Base-by-base conservation (phyloP, 495 filamentous ascomycete species). In the Penicillium silybi region DNA sequence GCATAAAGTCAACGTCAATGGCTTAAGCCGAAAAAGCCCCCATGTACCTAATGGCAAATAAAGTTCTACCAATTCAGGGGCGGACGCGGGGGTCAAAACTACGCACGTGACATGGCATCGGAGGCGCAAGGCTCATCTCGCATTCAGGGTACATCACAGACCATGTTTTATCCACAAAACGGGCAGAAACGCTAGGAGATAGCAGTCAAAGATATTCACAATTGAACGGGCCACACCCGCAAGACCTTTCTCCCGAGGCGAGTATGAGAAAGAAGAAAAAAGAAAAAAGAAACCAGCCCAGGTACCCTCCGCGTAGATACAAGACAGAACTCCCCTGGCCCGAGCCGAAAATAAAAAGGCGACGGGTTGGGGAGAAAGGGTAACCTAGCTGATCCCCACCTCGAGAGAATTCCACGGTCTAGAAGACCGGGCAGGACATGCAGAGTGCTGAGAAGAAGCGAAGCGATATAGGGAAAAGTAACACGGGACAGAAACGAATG, bases 181-280 rank as follows among this genome's bases (percentile, higher is more conserved):
- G 47, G 45, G 47, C 38, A 50, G 17, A 47, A 49, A 58, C 57
- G 56, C 48, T 56, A 62, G 55, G 48, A 51, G 48, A 58, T 41
- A 59, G 50, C 51, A 44, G 51, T 52, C 49, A 52, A 59, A 53
- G 63, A 68, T 73, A 73, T 73, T 66, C 67, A 73, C 70, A 73
- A 59, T 62, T 60, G 65, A 56, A 56, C 43, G 58, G 49, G 49
- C 50, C 53, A 39, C 39, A 42, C 38, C 35, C 53, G 44, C 54
- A 65, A 58, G 52, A 50, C 53, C 46, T 25, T 20, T 56, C 35
- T 49, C 27, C 53, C 51, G 44, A 20, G 44, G 22, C 7, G 41
- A n/a, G 20, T 10, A 25, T 6, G 20, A 42, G 8, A 13, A 23
- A 23, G 34, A 22, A 22, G 26, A 13, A 32, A 34, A 17, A 22